Percentiles rank a stretch among this genome's conserved stretches.
Evolutionary conservation across 2,329 filamentous ascomycete species (phyloP).

Genomic region (Fusarium lateritium): DNA sequence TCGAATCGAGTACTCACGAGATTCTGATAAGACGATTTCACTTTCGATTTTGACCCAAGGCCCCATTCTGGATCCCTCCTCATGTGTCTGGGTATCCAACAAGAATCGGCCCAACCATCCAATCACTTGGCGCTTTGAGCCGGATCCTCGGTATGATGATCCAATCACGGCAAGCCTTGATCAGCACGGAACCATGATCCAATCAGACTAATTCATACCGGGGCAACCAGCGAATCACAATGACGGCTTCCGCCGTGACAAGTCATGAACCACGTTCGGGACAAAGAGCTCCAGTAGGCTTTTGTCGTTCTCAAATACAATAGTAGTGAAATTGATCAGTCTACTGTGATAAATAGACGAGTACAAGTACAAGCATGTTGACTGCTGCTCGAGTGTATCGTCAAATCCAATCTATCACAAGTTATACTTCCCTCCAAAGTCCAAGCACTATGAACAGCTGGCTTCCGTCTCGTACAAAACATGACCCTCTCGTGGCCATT

Average conservation of each 20-base stretch:
- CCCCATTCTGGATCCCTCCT: too few species aligned
- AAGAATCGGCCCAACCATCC: not conserved
- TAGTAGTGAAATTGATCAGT: too few species aligned
- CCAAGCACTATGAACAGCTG: not conserved
- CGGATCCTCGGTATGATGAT: fast-evolving
- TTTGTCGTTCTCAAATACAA: too few species aligned
- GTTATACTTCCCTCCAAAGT: not conserved
- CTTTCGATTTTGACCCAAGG: too few species aligned
- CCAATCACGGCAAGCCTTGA: not conserved
- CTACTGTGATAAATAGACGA: too few species aligned
- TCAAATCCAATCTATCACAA: not conserved
- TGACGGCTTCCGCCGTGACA: fast-evolving
- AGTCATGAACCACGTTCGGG: not conserved
- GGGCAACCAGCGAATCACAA: not conserved
- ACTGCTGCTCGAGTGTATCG: not conserved
- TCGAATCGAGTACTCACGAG: too few species aligned
- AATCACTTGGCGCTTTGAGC: fast-evolving
- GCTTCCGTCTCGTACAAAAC: not conserved
- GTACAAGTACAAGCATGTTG: too few species aligned
- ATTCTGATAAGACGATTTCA: not conserved
- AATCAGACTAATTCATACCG: not conserved
- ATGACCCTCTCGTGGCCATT: not conserved
- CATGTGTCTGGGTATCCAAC: too few species aligned
- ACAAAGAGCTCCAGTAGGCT: too few species aligned
- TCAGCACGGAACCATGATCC: fast-evolving